Evolutionary conservation across 2,329 filamentous ascomycete species (phyloP), one percentile per base, ranked within the genome.

Genomic region (Diplodia intermedia): DNA sequence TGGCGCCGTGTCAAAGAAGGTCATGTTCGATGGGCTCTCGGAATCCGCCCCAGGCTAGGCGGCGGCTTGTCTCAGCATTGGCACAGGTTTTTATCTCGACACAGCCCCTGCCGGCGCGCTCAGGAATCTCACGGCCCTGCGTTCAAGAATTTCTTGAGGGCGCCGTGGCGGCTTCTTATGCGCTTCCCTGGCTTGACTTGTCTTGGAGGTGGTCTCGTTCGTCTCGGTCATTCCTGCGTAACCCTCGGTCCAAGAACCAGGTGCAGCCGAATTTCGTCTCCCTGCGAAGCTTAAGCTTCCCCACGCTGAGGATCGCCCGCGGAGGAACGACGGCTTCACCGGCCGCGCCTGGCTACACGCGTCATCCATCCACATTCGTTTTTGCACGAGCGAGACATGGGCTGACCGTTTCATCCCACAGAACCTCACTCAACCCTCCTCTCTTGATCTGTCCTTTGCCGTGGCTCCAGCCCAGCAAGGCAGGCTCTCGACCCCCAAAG

Each of bases 231-330:
- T 62, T 68, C 66, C 66, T 68, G 57, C 50, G 50, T 68, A 54
- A 62, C 66, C 47, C 65, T 67, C 61, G 65, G 65, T 54, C 65
- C 65, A 60, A 67, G 65, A 52, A 57, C 65, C 65, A 67, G 65
- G 65, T 60, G 49, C 55, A 61, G 38, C 65, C 50, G 65, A 43
- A 66, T 66, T 57, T 43, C 65, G 31, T 31, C 43, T 40, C 53
- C 47, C 65, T 49, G 20, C 11, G 29, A 20, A 23, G 53, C 65
- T 47, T 57, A 50, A 66, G 53, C 53, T 66, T 57, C 57, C 29
- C 65, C 60, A 63, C 31, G 60, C 60, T 63, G 47, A 63, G 60
- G 60, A 53, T 63, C 60, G 31, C 60, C 47, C 60, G n/a, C 60
- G 29, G 60, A 63, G 60, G 47, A 52, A 63, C 43, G 43, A 52